Base-by-base conservation (phyloP, 768 basidiomycete genomes). In the Fibroporia radiculosa region DNA sequence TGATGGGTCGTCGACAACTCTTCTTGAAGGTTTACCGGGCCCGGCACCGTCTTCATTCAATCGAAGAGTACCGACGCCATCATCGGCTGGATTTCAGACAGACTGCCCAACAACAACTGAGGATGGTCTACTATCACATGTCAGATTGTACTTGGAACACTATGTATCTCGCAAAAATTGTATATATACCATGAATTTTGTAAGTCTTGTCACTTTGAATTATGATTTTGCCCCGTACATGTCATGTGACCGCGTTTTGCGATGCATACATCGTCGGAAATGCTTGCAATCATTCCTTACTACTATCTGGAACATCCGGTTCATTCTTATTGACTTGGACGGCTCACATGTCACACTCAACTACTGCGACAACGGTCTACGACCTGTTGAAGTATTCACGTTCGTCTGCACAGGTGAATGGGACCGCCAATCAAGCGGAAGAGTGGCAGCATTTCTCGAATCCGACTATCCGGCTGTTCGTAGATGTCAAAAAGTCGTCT, bases 391-490 rank as follows among this genome's bases (percentile, higher is more conserved):
- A 84, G 58, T 86, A 86, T 56, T 87, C 84, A 38, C 71, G 78
- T 41, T 80, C 81, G 20, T 80, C 82, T 55, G 73, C 77, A 19
- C 47, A 50, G 14, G 13, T 50, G 13, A 22, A 52, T 48, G n/a
- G 48, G 43, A 22, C 33, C 49, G 26, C 55, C 29, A 48, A 48
- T 42, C 27, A 48, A 47, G 16, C 48, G 43, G 40, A 69, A 26
- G 83, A 85, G 58, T 89, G 86, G 86, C 82, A 86, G 55, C 85
- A 88, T 56, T 87, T 80, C 53, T 73, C 74, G 16, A 85, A 88
- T 52, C 84, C 86, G 1, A 61, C 71, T 40, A 74, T 89, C 47
- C 72, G 66, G 29, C 70, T 88, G 24, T 61, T 74, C 19, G 67
- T 89, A 24, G 84, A 89, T 56, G 67, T 71, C 26, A 77, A 67